These are phyloP conservation scores for Lathyrus oleraceus DNA, from an alignment of 306 rosid species.

Conservation along the genomic window DNA sequence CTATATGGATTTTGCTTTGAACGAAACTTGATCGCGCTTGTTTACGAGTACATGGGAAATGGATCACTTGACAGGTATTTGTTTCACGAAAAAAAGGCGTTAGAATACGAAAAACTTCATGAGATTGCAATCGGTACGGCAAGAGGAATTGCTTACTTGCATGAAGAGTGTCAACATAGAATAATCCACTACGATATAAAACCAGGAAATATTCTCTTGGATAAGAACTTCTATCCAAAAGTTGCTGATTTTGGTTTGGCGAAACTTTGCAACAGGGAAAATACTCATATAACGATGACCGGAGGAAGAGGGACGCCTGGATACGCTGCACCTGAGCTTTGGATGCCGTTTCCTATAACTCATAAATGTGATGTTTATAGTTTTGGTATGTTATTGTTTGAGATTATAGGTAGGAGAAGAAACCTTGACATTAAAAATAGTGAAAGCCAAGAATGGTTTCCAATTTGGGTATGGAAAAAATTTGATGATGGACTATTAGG, in stretches of 20 bases:
- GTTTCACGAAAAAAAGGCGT: constrained; percentile 29
- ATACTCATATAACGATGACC: constrained; percentile 44
- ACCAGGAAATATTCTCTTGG: constrained; percentile 57
- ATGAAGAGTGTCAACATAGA: constrained; percentile 52
- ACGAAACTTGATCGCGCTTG: constrained; percentile 43
- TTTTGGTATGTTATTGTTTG: constrained; percentile 58
- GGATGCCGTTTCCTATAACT: constrained; percentile 52
- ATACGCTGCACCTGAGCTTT: constrained; percentile 56
- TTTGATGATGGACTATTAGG: constrained; percentile 26
- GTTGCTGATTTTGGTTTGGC: constrained; percentile 65
- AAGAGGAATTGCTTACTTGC: constrained; percentile 49
- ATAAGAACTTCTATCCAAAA: constrained; percentile 41
- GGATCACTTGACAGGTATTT: constrained; percentile 53
- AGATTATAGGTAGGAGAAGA: constrained; percentile 50
- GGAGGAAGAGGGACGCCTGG: constrained; percentile 61
- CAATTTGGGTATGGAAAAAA: constrained; percentile 47
- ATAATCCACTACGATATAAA: constrained; percentile 63
- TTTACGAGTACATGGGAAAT: constrained; percentile 50
- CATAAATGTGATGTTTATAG: constrained; percentile 61
- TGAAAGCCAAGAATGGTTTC: constrained; percentile 54
- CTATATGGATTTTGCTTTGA: constrained; percentile 54
- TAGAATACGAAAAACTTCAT: constrained; percentile 46
- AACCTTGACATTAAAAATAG: constrained; percentile 33
- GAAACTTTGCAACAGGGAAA: constrained; percentile 44
- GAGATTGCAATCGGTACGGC: constrained; percentile 58